These are phyloP conservation scores for Vitis hybrid DNA, from an alignment of 177 flowering plant species.

Conservation along the genomic window DNA sequence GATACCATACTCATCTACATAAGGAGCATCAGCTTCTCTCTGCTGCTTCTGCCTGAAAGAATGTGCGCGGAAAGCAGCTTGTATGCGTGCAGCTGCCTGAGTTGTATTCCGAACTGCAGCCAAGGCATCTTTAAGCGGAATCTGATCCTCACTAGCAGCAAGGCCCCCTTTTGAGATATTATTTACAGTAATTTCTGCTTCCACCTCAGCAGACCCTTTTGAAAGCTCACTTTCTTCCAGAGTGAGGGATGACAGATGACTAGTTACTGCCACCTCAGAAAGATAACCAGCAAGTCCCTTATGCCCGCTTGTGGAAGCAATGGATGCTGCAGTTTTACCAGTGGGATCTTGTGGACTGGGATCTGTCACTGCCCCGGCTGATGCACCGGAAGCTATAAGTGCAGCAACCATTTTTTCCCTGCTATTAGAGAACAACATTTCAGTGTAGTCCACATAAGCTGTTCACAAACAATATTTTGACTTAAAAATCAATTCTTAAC, in stretches of 20 bases:
- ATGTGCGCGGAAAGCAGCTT: slow-evolving; percentile 88
- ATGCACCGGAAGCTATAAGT: slow-evolving; percentile 87
- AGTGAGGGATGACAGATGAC: slow-evolving; percentile 82
- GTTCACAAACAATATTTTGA: too few species aligned
- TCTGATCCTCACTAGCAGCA: slow-evolving; percentile 47
- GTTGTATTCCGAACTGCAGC: slow-evolving; percentile 89
- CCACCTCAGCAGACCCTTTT: slow-evolving; percentile 67
- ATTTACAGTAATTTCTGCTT: slow-evolving; percentile 73
- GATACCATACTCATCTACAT: slow-evolving; percentile 56
- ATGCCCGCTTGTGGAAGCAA: slow-evolving; percentile 76
- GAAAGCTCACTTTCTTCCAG: slow-evolving; percentile 78
- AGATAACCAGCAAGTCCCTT: slow-evolving; percentile 95
- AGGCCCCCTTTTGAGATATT: slow-evolving; percentile 36
- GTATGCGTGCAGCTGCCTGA: slow-evolving; percentile 98
- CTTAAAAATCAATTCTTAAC: neutral
- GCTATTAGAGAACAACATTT: slow-evolving; percentile 11
- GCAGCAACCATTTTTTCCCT: slow-evolving; percentile 98
- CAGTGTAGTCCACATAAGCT: neutral
- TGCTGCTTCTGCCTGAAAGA: slow-evolving; percentile 79
- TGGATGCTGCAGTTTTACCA: slow-evolving; percentile 75
- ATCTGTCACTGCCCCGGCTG: slow-evolving; percentile 88
- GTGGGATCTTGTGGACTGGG: slow-evolving; percentile 68
- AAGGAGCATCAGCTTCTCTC: slow-evolving; percentile 24
- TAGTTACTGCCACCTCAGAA: slow-evolving; percentile 81
- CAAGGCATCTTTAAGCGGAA: slow-evolving; percentile 65